Percentiles rank a stretch among this genome's conserved stretches.
Conservation (phyloP, 1,284 basidiomycete species). For the Pholiota adiposa region DNA sequence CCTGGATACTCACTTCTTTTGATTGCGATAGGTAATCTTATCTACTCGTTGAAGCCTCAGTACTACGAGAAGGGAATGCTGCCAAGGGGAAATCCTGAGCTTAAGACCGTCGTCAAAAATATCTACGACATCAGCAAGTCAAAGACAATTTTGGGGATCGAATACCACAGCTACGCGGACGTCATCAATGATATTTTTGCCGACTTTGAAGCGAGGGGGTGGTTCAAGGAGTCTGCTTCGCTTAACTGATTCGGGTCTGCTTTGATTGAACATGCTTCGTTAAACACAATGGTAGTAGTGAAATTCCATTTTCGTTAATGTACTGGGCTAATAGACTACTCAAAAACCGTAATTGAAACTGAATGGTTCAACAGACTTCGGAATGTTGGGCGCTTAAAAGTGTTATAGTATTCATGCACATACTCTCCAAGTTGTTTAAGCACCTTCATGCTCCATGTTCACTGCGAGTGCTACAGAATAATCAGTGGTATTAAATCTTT, state of each 20-base stretch:
- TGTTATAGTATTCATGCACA: too few relatives aligned
- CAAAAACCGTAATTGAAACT: too few relatives aligned
- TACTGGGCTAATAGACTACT: too few relatives aligned
- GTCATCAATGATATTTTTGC: slow-evolving; percentile 42
- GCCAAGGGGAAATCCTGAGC: slow-evolving; percentile 9
- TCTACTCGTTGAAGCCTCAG: slow-evolving; percentile 1
- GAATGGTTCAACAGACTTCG: too few relatives aligned
- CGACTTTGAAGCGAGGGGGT: slow-evolving; percentile 43
- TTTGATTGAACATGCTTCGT: not conserved
- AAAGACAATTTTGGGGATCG: slow-evolving; percentile 45
- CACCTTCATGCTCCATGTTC: too few relatives aligned
- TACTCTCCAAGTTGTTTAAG: too few relatives aligned
- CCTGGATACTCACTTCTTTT: not conserved
- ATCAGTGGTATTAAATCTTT: too few relatives aligned
- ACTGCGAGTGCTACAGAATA: too few relatives aligned
- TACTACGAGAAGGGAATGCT: slow-evolving; percentile 5
- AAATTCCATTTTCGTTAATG: not conserved
- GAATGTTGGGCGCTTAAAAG: too few relatives aligned
- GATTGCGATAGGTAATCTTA: not conserved
- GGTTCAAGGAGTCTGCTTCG: slow-evolving; percentile 22
- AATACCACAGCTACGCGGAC: slow-evolving; percentile 45
- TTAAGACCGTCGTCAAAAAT: not conserved
- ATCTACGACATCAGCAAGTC: slow-evolving; percentile 31
- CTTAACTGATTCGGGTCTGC: not conserved
- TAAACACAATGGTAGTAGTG: not conserved